A percentile compares a stretch with the other conserved stretches of the same genome.
Evolutionary conservation across 2,329 filamentous ascomycete species (phyloP).

Genomic region (Aspergillus neoniger): DNA sequence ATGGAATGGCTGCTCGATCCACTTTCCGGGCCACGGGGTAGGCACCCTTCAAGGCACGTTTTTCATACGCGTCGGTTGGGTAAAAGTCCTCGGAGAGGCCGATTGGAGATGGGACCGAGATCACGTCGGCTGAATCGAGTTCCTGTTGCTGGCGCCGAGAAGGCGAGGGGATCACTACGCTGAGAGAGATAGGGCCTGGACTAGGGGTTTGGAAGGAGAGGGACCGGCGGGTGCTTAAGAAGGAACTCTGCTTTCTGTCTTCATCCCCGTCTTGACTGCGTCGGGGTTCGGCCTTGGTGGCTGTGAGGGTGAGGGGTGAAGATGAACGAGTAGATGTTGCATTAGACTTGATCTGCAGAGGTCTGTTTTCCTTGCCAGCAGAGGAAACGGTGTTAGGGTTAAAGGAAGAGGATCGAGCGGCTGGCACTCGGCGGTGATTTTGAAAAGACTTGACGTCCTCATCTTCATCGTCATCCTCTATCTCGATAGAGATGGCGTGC

Average conservation of each 20-base stretch:
- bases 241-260: neutral
- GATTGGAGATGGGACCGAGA: constrained; percentile 4
- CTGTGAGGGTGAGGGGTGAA: neutral
- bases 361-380: too few species aligned
- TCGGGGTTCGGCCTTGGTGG: neutral
- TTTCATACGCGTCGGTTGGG: constrained; percentile 25
- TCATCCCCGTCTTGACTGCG: neutral
- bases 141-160: constrained; percentile 21
- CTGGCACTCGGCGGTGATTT: too few species aligned
- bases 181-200: constrained; percentile 9
- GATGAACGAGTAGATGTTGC: neutral
- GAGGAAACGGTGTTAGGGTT: too few species aligned
- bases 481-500: neutral
- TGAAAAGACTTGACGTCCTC: too few species aligned
- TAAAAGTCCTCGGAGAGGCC: constrained; percentile 27
- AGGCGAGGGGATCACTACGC: constrained; percentile 30
- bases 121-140: constrained; percentile 16
- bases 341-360: too few species aligned
- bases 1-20: constrained; percentile 14
- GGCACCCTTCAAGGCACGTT: constrained; percentile 18
- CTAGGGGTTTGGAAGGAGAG: constrained; percentile 8
- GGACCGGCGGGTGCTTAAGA: constrained; percentile 1
- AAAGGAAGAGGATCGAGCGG: too few species aligned
- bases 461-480: too few species aligned
- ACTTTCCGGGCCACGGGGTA: constrained; percentile 22